Evolutionary conservation across 352 stramenopile species (phyloP).

Genomic region (Pythium chondricola): DNA sequence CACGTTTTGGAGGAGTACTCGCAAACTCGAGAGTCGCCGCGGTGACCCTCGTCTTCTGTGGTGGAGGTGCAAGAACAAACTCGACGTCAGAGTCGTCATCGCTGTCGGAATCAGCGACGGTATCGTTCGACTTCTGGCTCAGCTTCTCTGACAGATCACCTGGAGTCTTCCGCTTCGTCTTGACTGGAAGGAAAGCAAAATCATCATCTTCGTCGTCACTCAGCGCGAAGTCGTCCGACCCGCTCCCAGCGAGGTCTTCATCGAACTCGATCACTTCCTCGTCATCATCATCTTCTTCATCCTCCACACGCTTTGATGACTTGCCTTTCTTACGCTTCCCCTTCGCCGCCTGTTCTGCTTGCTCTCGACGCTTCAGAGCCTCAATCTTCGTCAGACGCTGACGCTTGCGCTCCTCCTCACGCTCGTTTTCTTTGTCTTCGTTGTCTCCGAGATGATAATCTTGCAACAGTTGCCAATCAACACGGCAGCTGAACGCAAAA

Average conservation of each 20-base stretch:
- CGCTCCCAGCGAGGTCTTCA: slow-evolving; percentile 17
- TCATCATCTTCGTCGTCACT: slow-evolving; percentile 5
- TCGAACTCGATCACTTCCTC: slow-evolving; percentile 9
- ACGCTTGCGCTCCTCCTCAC: slow-evolving; percentile 69
- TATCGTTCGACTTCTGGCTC: slow-evolving; percentile 33
- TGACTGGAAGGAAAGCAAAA: not conserved
- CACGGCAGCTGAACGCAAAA: slow-evolving; percentile 97
- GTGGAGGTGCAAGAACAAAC: not conserved
- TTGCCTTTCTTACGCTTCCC: slow-evolving; percentile 12
- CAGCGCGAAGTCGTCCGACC: slow-evolving; percentile 15
- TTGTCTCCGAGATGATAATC: slow-evolving; percentile 68
- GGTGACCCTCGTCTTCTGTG: not conserved
- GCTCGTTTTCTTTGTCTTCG: slow-evolving; percentile 60
- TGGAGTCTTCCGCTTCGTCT: too few relatives aligned
- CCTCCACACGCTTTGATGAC: slow-evolving; percentile 2
- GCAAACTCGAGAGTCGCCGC: not conserved
- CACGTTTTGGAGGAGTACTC: not conserved
- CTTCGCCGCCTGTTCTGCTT: slow-evolving; percentile 3
- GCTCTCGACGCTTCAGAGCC: slow-evolving; percentile 27
- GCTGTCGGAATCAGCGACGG: slow-evolving; percentile 20
- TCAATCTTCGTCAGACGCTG: slow-evolving; percentile 64
- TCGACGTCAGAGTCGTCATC: slow-evolving; percentile 14
- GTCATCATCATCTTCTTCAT: slow-evolving; percentile 19
- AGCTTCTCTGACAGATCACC: too few relatives aligned
- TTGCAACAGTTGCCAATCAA: slow-evolving; percentile 94